Percentiles rank a stretch among this genome's conserved stretches.
These are phyloP conservation scores for Cyclotella cryptica DNA, from an alignment of 108 stramenopile genomes.

Conservation along the genomic window DNA sequence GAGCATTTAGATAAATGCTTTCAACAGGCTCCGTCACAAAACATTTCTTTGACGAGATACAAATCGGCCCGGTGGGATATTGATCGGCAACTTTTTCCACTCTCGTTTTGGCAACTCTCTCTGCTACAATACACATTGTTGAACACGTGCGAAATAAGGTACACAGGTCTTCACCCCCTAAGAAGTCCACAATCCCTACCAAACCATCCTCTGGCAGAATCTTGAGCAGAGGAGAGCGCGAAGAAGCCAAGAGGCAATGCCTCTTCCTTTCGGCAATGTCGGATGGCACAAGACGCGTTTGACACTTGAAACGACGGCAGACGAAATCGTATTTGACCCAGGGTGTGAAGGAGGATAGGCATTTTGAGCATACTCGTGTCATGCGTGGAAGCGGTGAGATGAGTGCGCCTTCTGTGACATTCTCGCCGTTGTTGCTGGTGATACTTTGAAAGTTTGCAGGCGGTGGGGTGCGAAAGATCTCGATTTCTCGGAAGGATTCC, in stretches of 20 bases:
- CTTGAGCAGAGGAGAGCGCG: constrained; percentile 25
- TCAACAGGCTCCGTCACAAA: neutral
- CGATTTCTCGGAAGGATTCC: constrained; percentile 42
- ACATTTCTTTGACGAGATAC: constrained; percentile 3
- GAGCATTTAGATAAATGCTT: neutral
- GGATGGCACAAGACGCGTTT: constrained; percentile 41
- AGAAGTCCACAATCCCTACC: constrained; percentile 42
- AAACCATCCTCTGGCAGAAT: constrained; percentile 46
- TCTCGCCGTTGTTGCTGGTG: no score
- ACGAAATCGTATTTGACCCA: constrained; percentile 46
- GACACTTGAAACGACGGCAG: constrained; percentile 38
- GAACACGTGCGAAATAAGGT: constrained; percentile 31
- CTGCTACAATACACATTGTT: constrained; percentile 38
- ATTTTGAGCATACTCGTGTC: constrained; percentile 41
- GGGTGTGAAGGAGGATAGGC: constrained; percentile 31
- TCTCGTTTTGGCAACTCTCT: constrained; percentile 30
- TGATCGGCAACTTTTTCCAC: constrained; percentile 22
- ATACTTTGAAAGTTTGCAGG: neutral
- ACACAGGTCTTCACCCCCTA: constrained; percentile 26
- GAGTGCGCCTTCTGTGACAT: neutral
- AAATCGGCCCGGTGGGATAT: constrained; percentile 42
- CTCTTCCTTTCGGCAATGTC: constrained; percentile 43
- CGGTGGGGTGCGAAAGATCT: constrained; percentile 22
- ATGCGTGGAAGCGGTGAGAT: constrained; percentile 4
- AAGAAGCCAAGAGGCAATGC: constrained; percentile 9